Conservation (phyloP, 345 rosid species). For the Camelina hispida region DNA sequence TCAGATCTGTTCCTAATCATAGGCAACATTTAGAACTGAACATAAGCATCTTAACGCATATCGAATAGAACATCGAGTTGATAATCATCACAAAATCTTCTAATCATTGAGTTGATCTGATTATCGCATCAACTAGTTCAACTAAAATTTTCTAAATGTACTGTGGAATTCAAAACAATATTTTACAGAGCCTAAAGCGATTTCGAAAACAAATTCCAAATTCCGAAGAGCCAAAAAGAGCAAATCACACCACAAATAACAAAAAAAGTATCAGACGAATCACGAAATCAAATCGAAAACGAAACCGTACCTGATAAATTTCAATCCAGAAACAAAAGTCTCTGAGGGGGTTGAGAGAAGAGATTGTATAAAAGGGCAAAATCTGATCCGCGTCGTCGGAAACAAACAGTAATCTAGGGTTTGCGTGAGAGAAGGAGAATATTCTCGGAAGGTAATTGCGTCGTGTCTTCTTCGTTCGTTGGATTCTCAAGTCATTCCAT, state of each 20-base stretch:
- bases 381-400: constrained; percentile 13
- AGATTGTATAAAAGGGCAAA: background rate
- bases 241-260: background rate
- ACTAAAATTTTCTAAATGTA: background rate
- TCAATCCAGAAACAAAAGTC: background rate
- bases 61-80: too few relatives aligned
- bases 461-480: constrained; percentile 19
- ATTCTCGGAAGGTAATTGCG: constrained; percentile 9
- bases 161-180: constrained; percentile 9
- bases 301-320: constrained; percentile 18
- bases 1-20: too few relatives aligned
- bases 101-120: background rate
- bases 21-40: too few relatives aligned
- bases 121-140: background rate
- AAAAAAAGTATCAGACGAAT: constrained; percentile 10
- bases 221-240: background rate
- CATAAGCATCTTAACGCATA: too few relatives aligned
- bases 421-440: constrained; percentile 31
- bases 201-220: background rate
- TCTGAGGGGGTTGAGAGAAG: background rate
- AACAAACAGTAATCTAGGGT: background rate
- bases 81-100: background rate
- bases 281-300: background rate
- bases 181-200: background rate
- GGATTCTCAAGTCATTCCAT: constrained; percentile 14